Base-by-base conservation (phyloP, 192 early-diverging fungal species). In the Martensiomyces pterosporus region DNA sequence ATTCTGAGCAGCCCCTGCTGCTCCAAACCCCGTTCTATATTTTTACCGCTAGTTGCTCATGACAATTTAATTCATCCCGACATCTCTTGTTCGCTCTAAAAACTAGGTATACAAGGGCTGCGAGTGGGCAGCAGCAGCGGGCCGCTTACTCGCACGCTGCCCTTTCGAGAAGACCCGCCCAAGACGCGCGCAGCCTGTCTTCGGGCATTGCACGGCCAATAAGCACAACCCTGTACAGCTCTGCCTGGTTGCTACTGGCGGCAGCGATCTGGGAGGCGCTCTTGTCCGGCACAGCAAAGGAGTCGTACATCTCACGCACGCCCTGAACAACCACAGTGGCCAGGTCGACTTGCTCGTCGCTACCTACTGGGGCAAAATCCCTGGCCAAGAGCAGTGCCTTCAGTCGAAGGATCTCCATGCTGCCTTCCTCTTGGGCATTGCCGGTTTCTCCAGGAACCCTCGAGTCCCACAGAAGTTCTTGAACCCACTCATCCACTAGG, bases 401-500 rank as follows among this genome's bases (percentile, higher is more conserved):
- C 27, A 84, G 69, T 1, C 82, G 64, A n/a, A 84, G 50, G 16
- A 84, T 65, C 42, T 76, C 74, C 51, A 82, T 80, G 8, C 21
- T 22, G 3, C 7, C 10, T 16, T 12, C 15, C 39, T 7, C 37
- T 33, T 27, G 18, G 3, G 22, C 13, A 15, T 27, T 35, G 4
- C 24, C 17, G 23, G 26, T 34, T 3, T 12, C 14, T 10, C 64
- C 57, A 5, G 82, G 80, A 18, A 84, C 67, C 3, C 59, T 61
- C 12, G 78, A 72, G 9, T 84, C 82, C 82, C 82, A 84, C 10
- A 84, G 60, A 29, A 93, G 55, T 36, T 64, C 55, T 52, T 88
- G 91, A 4, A 93, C 62, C 91, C 91, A 93, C 39, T 71, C 60
- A 35, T 93, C 85, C 13, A 90, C 57, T n/a, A 48, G 38, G 22